Percentiles rank a stretch among this genome's conserved stretches.
phyloP scores from a whole-genome alignment of 2,329 filamentous ascomycete genomes.

The Sarocladium oryzae region DNA sequence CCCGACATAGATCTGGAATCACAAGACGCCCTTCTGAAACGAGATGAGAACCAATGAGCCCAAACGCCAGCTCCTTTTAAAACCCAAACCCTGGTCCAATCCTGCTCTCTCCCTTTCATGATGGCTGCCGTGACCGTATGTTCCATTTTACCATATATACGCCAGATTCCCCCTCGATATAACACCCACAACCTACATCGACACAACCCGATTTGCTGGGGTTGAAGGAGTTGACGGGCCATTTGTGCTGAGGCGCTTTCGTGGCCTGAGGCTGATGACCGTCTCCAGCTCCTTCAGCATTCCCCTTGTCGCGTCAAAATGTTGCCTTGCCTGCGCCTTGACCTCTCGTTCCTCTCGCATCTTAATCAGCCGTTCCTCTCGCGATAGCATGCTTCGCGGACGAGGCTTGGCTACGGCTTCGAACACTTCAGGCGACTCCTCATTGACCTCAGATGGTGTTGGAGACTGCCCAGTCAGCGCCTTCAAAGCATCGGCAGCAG shows the following conservation, averaged over 20 bases:
- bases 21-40: neutral
- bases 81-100: neutral
- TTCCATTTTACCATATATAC: slow-evolving; percentile 1
- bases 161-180: slow-evolving; percentile 11
- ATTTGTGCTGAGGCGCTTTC: slow-evolving; percentile 28
- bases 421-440: slow-evolving; percentile 67
- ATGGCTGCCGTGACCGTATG: slow-evolving; percentile 3
- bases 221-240: slow-evolving; percentile 16
- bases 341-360: slow-evolving; percentile 81
- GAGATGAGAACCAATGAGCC: neutral
- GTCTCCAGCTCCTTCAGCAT: slow-evolving; percentile 93
- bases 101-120: neutral
- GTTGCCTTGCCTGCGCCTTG: slow-evolving; percentile 65
- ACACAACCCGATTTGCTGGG: slow-evolving; percentile 30
- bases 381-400: slow-evolving; percentile 63
- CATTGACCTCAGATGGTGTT: slow-evolving; percentile 43
- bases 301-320: slow-evolving; percentile 72
- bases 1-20: neutral
- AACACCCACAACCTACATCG: slow-evolving; percentile 29
- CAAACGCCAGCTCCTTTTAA: slow-evolving; percentile 1
- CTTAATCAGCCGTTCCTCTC: slow-evolving; percentile 81
- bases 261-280: slow-evolving; percentile 59
- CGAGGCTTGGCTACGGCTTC: slow-evolving; percentile 77
- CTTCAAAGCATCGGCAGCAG: slow-evolving; percentile 58
- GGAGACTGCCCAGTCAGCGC: slow-evolving; percentile 68